Percentiles rank a stretch among this genome's conserved stretches.
These are phyloP conservation scores for Aspergillus sp. DNA, from an alignment of 2,329 filamentous ascomycete genomes.

Conservation along the genomic window DNA sequence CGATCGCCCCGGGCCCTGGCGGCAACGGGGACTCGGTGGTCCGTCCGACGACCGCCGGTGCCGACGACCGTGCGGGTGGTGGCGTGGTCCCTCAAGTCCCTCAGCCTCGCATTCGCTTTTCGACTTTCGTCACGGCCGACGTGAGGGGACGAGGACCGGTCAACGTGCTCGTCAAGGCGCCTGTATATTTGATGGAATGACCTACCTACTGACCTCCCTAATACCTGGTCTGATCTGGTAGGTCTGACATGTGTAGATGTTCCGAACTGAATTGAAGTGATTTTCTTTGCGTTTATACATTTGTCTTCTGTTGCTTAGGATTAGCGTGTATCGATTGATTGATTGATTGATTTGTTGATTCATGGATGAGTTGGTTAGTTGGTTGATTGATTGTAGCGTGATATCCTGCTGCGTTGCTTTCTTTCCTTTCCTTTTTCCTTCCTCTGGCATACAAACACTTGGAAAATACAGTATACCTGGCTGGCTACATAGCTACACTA, in stretches of 20 bases:
- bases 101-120: conserved; percentile 64
- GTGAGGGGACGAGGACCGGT: conserved; percentile 62
- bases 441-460: no score
- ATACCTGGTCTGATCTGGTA: no score
- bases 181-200: conserved; percentile 55
- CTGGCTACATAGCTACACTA: no score
- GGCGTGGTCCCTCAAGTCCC: no score
- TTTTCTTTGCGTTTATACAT: no score
- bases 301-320: background rate
- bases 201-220: no score
- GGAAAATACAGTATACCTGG: background rate
- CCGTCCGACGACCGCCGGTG: conserved; percentile 7
- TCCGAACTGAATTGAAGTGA: no score
- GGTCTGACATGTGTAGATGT: no score
- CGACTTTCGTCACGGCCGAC: conserved; percentile 72
- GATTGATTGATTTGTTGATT: background rate
- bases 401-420: background rate
- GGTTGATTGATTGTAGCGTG: background rate
- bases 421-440: no score
- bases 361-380: background rate
- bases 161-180: conserved; percentile 73
- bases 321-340: background rate
- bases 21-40: conserved; percentile 24
- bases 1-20: conserved; percentile 14
- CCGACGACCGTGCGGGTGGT: background rate